Evolutionary conservation across 139 green algal species (phyloP).

Genomic region (Gonium pectorale): DNA sequence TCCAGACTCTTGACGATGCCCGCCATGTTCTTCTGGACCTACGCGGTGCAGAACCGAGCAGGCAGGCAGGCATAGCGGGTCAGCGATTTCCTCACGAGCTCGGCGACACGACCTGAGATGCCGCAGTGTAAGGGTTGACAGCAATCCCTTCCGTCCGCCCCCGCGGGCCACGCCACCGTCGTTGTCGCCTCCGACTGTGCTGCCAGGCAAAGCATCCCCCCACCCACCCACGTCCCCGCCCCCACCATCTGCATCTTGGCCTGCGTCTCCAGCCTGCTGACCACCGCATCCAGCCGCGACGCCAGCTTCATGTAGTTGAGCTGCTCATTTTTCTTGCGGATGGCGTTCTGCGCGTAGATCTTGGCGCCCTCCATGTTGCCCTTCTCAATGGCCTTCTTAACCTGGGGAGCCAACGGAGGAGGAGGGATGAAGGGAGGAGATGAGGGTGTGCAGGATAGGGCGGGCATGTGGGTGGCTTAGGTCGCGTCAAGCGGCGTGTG

Average conservation of each 20-base stretch:
- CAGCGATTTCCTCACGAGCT: too few relatives aligned
- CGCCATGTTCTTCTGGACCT: conserved; percentile 93
- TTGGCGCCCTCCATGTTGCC: conserved; percentile 86
- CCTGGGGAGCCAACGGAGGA: background rate
- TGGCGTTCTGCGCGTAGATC: conserved; percentile 90
- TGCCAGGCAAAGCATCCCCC: too few relatives aligned
- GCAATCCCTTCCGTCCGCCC: too few relatives aligned
- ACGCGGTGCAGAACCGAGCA: too few relatives aligned
- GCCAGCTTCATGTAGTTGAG: conserved; percentile 97
- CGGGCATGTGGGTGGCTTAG: too few relatives aligned
- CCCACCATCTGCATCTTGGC: conserved; percentile 79
- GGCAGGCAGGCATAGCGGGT: too few relatives aligned
- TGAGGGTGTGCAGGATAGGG: background rate
- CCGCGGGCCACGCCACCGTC: too few relatives aligned
- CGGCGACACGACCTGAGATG: too few relatives aligned
- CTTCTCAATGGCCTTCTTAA: conserved; percentile 99
- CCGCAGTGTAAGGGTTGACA: too few relatives aligned
- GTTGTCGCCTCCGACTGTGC: too few relatives aligned
- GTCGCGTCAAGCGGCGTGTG: too few relatives aligned
- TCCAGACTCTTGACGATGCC: conserved; percentile 96
- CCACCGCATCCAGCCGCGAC: conserved; percentile 92
- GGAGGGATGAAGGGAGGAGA: background rate
- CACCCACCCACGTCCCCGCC: background rate
- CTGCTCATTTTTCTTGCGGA: conserved; percentile 87
- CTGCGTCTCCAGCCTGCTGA: conserved; percentile 92